Percentiles rank a stretch among this genome's conserved stretches.
Evolutionary conservation across 2,329 filamentous ascomycete species (phyloP).

Genomic region (Clonostachys byssicola): DNA sequence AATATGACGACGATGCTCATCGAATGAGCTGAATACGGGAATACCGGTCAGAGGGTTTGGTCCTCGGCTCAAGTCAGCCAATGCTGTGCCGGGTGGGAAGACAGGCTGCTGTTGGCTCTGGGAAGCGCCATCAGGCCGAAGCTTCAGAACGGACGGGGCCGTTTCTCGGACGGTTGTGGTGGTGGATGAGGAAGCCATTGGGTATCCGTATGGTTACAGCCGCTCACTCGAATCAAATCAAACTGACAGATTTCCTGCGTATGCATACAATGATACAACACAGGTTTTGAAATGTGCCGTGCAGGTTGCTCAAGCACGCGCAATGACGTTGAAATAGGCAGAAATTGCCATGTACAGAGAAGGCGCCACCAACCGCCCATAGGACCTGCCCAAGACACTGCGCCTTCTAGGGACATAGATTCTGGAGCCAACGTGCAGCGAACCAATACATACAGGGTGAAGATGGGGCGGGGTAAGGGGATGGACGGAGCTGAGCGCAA

Average conservation of each 20-base stretch:
- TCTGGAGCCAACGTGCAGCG: no score
- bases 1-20: conserved; percentile 54
- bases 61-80: conserved; percentile 11
- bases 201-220: neutral
- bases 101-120: conserved; percentile 5
- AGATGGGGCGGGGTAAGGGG: no score
- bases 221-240: neutral
- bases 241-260: neutral
- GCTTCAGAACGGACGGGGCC: neutral
- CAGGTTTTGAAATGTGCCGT: neutral
- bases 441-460: no score
- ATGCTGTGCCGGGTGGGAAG: conserved; percentile 1
- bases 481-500: no score
- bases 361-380: no score
- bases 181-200: conserved; percentile 1
- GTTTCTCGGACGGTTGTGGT: neutral
- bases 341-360: no score
- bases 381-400: no score
- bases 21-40: conserved; percentile 31
- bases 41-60: conserved; percentile 25
- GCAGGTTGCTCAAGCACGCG: neutral
- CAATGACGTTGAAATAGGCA: neutral
- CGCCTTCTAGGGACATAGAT: no score
- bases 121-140: neutral
- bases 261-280: neutral